Evolutionary conservation across 176 grass and related monocot genomes (phyloP).

Genomic region (Carex pumila): DNA sequence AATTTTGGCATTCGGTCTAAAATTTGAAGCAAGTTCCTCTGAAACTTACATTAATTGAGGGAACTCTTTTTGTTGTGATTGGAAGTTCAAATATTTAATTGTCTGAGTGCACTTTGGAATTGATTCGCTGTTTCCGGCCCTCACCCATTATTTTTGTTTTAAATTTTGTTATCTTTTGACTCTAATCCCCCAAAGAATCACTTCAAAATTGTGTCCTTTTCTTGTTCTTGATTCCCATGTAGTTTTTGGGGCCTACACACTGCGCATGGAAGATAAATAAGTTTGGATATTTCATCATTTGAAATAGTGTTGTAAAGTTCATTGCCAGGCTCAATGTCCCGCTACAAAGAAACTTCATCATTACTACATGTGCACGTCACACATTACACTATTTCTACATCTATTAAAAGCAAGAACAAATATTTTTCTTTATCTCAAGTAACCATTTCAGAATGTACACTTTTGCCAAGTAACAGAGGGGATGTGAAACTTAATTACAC

Average conservation of each 20-base stretch:
- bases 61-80: not conserved
- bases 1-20: not conserved
- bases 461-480: no score
- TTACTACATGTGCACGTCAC: not conserved
- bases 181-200: not conserved
- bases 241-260: not conserved
- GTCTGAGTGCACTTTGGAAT: not conserved
- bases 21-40: no score
- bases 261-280: not conserved
- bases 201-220: not conserved
- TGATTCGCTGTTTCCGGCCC: not conserved
- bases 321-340: not conserved
- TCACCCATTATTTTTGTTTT: not conserved
- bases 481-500: no score
- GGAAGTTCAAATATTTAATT: not conserved
- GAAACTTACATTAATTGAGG: not conserved
- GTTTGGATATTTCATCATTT: not conserved
- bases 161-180: not conserved
- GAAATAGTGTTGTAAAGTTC: constrained; percentile 6
- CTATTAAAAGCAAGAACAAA: not conserved
- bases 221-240: not conserved
- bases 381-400: not conserved
- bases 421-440: not conserved
- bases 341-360: not conserved
- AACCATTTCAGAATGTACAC: not conserved